Percentiles rank a stretch among this genome's conserved stretches.
Conservation (phyloP, 768 basidiomycete genomes). For the Coprinellus micaceus region DNA sequence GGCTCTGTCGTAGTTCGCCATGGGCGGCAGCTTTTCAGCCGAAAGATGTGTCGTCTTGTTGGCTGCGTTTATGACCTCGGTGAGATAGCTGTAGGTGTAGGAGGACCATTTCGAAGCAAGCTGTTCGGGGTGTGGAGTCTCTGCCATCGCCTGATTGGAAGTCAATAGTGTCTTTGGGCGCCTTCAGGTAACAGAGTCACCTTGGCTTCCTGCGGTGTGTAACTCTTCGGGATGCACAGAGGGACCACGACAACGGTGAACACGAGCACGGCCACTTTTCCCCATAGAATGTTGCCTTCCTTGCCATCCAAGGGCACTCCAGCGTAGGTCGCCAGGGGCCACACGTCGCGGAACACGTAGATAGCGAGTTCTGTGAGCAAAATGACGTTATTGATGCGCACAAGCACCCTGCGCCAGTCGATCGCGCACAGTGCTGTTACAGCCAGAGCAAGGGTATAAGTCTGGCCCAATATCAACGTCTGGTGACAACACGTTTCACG, state of each 20-base stretch:
- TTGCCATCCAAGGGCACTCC: conserved; percentile 37
- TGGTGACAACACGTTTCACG: background rate
- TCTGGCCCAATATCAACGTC: background rate
- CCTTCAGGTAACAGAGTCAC: background rate
- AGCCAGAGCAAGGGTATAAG: background rate
- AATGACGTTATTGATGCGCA: conserved; percentile 7
- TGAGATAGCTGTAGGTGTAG: conserved; percentile 50
- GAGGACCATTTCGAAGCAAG: conserved; percentile 44
- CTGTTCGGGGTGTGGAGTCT: conserved; percentile 45
- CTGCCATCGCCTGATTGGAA: background rate
- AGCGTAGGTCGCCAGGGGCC: conserved; percentile 50
- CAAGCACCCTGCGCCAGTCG: background rate
- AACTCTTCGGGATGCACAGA: conserved; percentile 47
- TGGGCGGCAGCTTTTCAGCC: conserved; percentile 53
- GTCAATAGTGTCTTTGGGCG: background rate
- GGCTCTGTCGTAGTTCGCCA: conserved; percentile 58
- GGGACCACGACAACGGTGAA: conserved; percentile 47
- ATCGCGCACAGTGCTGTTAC: background rate
- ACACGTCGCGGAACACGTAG: conserved; percentile 52
- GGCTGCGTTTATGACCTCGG: conserved; percentile 46
- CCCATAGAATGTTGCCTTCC: conserved; percentile 28
- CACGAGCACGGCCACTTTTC: conserved; percentile 27
- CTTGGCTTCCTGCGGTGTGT: conserved; percentile 50
- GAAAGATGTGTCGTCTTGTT: conserved; percentile 44
- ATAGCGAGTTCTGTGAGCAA: conserved; percentile 39